Conservation (phyloP, 106 monocot species). For the Agapanthus africanus region DNA sequence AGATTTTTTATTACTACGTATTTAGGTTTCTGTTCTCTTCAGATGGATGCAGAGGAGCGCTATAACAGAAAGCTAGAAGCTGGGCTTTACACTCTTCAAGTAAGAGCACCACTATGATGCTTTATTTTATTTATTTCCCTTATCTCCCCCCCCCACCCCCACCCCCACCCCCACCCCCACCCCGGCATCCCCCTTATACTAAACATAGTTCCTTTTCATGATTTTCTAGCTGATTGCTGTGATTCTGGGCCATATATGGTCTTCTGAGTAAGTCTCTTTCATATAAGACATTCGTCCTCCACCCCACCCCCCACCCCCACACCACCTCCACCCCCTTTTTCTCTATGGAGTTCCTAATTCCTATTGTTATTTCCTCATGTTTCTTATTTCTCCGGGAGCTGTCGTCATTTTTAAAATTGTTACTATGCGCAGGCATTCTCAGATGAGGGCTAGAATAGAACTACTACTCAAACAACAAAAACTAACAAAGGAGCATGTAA, state of each 20-base stretch:
- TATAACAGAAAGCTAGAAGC: slow-evolving; percentile 95
- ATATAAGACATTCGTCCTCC: background rate
- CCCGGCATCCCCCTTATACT: background rate
- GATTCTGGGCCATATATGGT: slow-evolving; percentile 91
- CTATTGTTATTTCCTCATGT: too few relatives aligned
- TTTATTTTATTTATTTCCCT: background rate
- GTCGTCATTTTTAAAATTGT: background rate
- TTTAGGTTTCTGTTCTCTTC: slow-evolving; percentile 8
- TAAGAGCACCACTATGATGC: slow-evolving; percentile 10
- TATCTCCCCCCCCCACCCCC: too few relatives aligned
- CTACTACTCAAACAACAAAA: slow-evolving; percentile 81
- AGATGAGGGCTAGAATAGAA: slow-evolving; percentile 79
- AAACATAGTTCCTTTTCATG: background rate
- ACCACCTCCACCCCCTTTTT: too few relatives aligned
- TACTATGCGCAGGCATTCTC: slow-evolving; percentile 43
- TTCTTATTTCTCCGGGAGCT: background rate
- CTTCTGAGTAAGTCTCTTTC: slow-evolving; percentile 67
- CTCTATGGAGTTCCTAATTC: too few relatives aligned
- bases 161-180: too few relatives aligned
- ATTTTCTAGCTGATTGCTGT: slow-evolving; percentile 71
- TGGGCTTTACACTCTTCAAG: slow-evolving; percentile 93
- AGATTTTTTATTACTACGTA: background rate
- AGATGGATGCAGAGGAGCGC: slow-evolving; percentile 96
- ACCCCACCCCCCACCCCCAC: too few relatives aligned
- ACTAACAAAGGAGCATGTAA: slow-evolving; percentile 76